Conservation (phyloP, 2,329 filamentous ascomycete species). For the Calonectria pseudoreteaudii region DNA sequence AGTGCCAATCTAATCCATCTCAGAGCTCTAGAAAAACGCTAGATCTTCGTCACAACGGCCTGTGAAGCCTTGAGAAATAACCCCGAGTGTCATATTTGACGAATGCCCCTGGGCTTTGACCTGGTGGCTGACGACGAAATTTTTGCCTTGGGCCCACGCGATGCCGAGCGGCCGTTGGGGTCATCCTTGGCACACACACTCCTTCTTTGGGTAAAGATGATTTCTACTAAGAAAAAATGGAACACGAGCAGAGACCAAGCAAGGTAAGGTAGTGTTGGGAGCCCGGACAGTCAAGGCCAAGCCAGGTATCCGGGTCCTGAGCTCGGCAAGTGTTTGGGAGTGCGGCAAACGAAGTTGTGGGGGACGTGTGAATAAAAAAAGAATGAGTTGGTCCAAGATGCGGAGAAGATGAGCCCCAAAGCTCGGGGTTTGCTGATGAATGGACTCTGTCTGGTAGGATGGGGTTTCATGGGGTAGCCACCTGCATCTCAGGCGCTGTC, state of each 20-base stretch:
- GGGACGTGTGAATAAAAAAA: constrained; percentile 7
- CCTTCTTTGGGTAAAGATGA: background rate
- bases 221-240: background rate
- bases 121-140: constrained; percentile 9
- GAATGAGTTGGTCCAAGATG: constrained; percentile 14
- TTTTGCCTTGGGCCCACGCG: constrained; percentile 12
- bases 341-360: background rate
- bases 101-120: background rate
- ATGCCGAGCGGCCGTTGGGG: constrained; percentile 4
- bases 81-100: constrained; percentile 4
- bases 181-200: background rate
- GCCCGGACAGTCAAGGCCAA: background rate
- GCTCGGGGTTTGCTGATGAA: constrained; percentile 22
- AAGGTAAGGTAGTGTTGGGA: background rate
- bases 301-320: constrained; percentile 3
- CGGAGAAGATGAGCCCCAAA: constrained; percentile 23
- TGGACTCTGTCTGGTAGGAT: constrained; percentile 21
- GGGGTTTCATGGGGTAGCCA: constrained; percentile 7
- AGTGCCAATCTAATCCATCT: background rate
- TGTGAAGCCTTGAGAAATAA: background rate
- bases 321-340: constrained; percentile 18
- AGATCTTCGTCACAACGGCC: background rate
- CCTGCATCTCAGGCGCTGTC: constrained; percentile 10
- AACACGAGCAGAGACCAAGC: background rate
- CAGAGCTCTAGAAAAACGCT: background rate